Conservation (phyloP, 345 rosid genomes). For the Eucalyptus regnans region DNA sequence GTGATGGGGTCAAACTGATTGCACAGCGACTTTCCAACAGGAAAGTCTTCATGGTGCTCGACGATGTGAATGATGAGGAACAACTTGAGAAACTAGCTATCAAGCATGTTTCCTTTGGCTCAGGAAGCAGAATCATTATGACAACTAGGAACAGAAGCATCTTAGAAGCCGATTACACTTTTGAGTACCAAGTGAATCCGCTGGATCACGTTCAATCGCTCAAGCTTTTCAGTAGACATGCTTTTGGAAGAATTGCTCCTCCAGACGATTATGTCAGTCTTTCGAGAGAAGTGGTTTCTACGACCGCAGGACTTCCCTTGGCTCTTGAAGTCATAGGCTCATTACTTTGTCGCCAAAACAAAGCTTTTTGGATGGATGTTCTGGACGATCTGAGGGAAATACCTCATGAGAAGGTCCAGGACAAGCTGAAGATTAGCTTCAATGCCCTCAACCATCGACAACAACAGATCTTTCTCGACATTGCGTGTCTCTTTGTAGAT, state of each 20-base stretch:
- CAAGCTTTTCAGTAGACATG: not conserved
- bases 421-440: not conserved
- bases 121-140: not conserved
- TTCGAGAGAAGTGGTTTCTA: not conserved
- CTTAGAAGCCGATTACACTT: not conserved
- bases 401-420: not conserved
- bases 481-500: not conserved
- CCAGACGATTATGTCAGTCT: not conserved
- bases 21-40: not conserved
- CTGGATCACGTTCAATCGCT: not conserved
- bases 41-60: not conserved
- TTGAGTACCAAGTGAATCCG: not conserved
- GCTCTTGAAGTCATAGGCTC: not conserved
- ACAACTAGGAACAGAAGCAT: not conserved
- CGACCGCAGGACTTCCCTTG: not conserved
- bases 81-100: not conserved
- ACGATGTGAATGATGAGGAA: not conserved
- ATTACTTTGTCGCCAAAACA: not conserved
- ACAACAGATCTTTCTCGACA: not conserved
- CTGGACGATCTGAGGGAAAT: not conserved
- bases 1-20: not conserved
- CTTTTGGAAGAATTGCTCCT: not conserved
- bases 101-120: not conserved
- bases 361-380: not conserved
- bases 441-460: not conserved